Evolutionary conservation across 306 rosid genomes (phyloP), one percentile per base, ranked within the genome.

Genomic region (Prunus mongolica): DNA sequence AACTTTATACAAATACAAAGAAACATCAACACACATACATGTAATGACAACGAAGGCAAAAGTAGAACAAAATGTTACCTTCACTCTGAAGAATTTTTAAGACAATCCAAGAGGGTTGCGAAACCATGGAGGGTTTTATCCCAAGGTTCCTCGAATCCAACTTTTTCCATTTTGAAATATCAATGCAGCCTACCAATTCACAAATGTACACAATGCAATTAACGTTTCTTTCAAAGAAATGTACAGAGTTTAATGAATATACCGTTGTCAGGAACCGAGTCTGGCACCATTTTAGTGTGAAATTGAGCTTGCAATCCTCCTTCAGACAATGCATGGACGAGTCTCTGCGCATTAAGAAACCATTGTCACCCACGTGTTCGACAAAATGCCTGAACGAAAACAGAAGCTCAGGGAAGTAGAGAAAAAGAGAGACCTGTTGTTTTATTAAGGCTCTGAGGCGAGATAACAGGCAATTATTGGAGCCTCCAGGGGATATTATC

Each of bases 161-260:
- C 69, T 78, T 83, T 68, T 38, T 83, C 89, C 86, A 88, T n/a
- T 81, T 81, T 45, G 85, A 76, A 66, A 73, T 75, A 65, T 73
- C 84, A 57, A 78, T 34, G 32, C 25, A 14, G 5, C 79, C 86
- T 75, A 64, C 22, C 52, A 28, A 54, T 22, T 34, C 60, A 72
- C n/a, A 57, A 18, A 64, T 18, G 0, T 18, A 34, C 47, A 15
- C 8, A 71, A 32, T 54, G 65, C 10, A 30, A 15, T 34, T 6
- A 34, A 34, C 25, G 14, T 19, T 65, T 65, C 25, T 10, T 65
- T 32, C 24, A 4, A n/a, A 34, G 2, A 19, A 9, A 65, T 34
- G 18, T 10, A 65, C 0, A 65, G 15, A 60, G 32, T 63, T 65
- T 65, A 72, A 20, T 72, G 34, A 10, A 27, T 0, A 16, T 11